Evolutionary conservation across 2,329 filamentous ascomycete species (phyloP).

Genomic region (Aspergillus niger): DNA sequence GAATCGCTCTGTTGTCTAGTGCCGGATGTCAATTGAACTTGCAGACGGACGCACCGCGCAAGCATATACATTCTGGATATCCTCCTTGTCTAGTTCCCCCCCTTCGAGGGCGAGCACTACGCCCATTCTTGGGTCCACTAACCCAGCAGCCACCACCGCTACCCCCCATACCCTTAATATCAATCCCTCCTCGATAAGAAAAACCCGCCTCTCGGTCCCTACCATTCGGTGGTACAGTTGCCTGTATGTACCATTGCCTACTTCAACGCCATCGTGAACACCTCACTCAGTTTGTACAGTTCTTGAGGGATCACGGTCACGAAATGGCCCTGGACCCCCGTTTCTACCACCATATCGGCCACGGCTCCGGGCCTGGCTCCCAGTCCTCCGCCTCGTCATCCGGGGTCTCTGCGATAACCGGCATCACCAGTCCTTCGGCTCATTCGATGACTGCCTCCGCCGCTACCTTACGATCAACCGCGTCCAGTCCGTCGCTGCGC

Average conservation of each 20-base stretch:
- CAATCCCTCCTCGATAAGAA: neutral
- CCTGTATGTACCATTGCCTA: slow-evolving; percentile 46
- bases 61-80: neutral
- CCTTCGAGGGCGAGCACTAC: neutral
- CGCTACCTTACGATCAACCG: slow-evolving; percentile 57
- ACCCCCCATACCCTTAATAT: slow-evolving; percentile 7
- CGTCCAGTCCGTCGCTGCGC: slow-evolving; percentile 76
- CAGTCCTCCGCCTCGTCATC: slow-evolving; percentile 38
- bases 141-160: slow-evolving; percentile 5
- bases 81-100: neutral
- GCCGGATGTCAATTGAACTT: neutral
- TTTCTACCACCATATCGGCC: slow-evolving; percentile 40
- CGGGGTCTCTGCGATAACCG: slow-evolving; percentile 36
- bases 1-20: neutral
- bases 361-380: slow-evolving; percentile 33
- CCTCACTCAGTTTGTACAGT: slow-evolving; percentile 42
- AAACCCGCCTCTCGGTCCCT: slow-evolving; percentile 12
- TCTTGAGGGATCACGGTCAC: slow-evolving; percentile 40
- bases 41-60: slow-evolving; percentile 1
- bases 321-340: slow-evolving; percentile 46
- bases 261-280: slow-evolving; percentile 42
- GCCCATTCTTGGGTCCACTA: slow-evolving; percentile 2
- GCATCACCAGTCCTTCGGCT: slow-evolving; percentile 41
- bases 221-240: slow-evolving; percentile 22
- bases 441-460: slow-evolving; percentile 40